A percentile compares a stretch with the other conserved stretches of the same genome.
These are phyloP conservation scores for Durio zibethinus DNA, from an alignment of 345 rosid species.

Conservation along the genomic window DNA sequence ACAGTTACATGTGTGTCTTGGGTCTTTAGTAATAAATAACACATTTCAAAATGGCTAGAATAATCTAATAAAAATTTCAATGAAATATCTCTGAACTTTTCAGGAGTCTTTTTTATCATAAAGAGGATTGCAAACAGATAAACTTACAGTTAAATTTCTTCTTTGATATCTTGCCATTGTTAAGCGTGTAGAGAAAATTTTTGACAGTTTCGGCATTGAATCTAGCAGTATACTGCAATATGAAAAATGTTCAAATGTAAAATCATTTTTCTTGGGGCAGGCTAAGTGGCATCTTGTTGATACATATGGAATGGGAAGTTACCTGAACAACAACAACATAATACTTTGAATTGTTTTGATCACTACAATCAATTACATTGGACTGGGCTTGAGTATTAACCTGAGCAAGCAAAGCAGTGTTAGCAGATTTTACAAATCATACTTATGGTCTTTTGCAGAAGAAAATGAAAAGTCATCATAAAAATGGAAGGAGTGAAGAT, in stretches of 20 bases:
- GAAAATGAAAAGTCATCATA: not conserved
- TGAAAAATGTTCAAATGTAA: conserved; percentile 8
- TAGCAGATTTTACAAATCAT: conserved; percentile 10
- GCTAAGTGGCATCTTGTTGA: not conserved
- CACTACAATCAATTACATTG: conserved; percentile 60
- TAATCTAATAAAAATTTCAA: not conserved
- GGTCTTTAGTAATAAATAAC: not conserved
- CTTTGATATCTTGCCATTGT: conserved; percentile 69
- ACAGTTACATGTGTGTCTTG: not conserved
- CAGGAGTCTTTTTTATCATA: not conserved
- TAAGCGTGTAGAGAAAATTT: conserved; percentile 57
- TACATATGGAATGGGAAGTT: conserved; percentile 7
- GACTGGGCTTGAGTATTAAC: conserved; percentile 80
- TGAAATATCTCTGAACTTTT: not conserved
- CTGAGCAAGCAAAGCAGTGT: conserved; percentile 30
- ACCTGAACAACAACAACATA: conserved; percentile 88
- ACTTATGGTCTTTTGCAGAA: not conserved
- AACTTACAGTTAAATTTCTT: conserved; percentile 82
- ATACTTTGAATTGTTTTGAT: conserved; percentile 75
- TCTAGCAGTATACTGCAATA: conserved; percentile 69
- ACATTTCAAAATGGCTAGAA: not conserved
- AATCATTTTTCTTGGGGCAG: not conserved
- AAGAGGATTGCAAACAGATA: conserved; percentile 11
- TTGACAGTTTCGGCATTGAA: conserved; percentile 81
- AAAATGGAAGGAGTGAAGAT: not conserved